Evolutionary conservation across 192 early-diverging fungal species (phyloP), one percentile per base, ranked within the genome.

Genomic region (Cladochytrium replicatum): DNA sequence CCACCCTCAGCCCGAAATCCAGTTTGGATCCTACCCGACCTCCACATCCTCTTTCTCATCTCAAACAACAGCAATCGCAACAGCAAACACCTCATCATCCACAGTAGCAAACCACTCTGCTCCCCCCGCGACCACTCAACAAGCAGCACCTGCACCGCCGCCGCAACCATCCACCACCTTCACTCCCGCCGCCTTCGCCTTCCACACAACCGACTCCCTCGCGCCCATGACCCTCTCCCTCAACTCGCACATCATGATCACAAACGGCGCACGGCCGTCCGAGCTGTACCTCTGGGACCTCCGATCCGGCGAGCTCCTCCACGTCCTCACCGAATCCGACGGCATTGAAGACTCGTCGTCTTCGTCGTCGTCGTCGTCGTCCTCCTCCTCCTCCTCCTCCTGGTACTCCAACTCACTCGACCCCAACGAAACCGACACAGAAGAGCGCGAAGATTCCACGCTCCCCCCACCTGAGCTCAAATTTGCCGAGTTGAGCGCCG

Each of bases 181-280:
- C 13, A 13, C 13, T 37, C 13, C 34, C 34, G 17, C 34, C 13
- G 17, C 13, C 17, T n/a, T n/a, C 34, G 17, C 34, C 34, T 13
- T 37, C n/a, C n/a, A n/a, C n/a, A n/a, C n/a, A n/a, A n/a, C n/a
- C n/a, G n/a, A 37, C 34, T 13, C 34, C 11, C 43, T 27, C 32
- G 13, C 43, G 13, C 63, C 63, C 23, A 65, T 56, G 54, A 65
- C 63, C 1, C 50, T 65, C 28, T 44, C 60, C 6, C 32, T 65
- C 3, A 63, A 63, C 46, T 43, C 38, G 6, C 59, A 65, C 39
- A 23, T 65, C 15, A 44, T 65, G 13, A 38, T 65, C 28, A 65
- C 63, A 7, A 65, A 65, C 57, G 63, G 63, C 27, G 47, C 60
- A 7, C n/a, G 40, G 9, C 13, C 6, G 11, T 15, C 46, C 34